These are phyloP conservation scores for Aspergillus uvarum DNA, from an alignment of 2,329 filamentous ascomycete species.

Conservation along the genomic window DNA sequence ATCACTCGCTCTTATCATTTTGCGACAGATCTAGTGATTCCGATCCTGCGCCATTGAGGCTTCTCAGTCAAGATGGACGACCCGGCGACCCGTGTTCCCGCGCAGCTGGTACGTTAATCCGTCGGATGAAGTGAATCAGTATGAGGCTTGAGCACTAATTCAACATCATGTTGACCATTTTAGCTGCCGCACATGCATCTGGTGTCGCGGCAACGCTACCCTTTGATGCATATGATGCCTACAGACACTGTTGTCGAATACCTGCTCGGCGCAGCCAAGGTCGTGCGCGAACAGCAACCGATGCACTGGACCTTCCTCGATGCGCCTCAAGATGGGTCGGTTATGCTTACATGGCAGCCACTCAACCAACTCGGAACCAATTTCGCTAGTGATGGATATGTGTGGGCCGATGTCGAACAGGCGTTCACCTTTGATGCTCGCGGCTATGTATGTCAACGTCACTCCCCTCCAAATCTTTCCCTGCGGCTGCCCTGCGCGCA, in stretches of 20 bases:
- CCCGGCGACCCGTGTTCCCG: conserved; percentile 47
- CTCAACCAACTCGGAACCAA: conserved; percentile 66
- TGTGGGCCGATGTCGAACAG: conserved; percentile 82
- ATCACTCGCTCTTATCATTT: conserved; percentile 8
- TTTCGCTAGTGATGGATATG: conserved; percentile 87
- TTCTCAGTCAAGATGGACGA: conserved; percentile 43
- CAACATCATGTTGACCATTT: conserved; percentile 6
- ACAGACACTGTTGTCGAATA: conserved; percentile 78
- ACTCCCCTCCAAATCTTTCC: neutral
- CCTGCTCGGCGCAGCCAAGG: conserved; percentile 78
- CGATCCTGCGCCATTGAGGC: conserved; percentile 16
- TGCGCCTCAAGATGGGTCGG: conserved; percentile 74
- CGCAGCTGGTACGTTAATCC: conserved; percentile 43
- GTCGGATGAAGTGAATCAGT: conserved; percentile 2
- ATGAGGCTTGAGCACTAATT: neutral
- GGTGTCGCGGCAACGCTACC: conserved; percentile 79
- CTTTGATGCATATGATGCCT: conserved; percentile 68
- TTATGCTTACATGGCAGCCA: conserved; percentile 88
- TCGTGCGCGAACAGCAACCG: conserved; percentile 78
- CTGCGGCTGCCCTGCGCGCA: neutral
- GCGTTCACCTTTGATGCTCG: conserved; percentile 71
- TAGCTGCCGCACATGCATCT: conserved; percentile 89
- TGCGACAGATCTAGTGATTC: neutral
- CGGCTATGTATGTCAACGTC: conserved; percentile 60
- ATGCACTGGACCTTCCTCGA: conserved; percentile 95